Evolutionary conservation across 495 filamentous ascomycete species (phyloP).

Genomic region (Evernia prunastri): DNA sequence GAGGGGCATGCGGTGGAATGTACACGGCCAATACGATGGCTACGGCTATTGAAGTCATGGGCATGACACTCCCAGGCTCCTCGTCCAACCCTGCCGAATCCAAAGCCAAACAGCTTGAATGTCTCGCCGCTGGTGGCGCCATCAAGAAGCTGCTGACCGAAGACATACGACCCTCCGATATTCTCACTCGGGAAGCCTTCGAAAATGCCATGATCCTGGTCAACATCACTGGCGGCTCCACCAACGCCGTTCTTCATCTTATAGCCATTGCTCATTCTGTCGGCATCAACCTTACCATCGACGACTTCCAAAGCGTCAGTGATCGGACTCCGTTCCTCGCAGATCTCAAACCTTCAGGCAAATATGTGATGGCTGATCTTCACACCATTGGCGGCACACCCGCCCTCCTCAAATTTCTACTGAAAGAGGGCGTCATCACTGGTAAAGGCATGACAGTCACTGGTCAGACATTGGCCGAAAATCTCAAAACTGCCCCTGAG

Average conservation of each 20-base stretch:
- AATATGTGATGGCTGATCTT: conserved; percentile 93
- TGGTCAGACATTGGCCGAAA: conserved; percentile 87
- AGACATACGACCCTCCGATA: conserved; percentile 83
- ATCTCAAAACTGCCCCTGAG: conserved; percentile 67
- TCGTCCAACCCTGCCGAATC: conserved; percentile 90
- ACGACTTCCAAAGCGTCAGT: conserved; percentile 94
- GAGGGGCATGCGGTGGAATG: conserved; percentile 96
- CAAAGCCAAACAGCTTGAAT: conserved; percentile 78
- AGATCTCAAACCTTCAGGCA: conserved; percentile 93
- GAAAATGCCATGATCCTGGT: conserved; percentile 96
- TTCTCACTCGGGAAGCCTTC: conserved; percentile 85
- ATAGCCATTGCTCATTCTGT: conserved; percentile 95
- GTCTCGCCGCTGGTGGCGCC: conserved; percentile 72
- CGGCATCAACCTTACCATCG: conserved; percentile 87
- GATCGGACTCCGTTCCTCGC: conserved; percentile 90
- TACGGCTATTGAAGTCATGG: conserved; percentile 90
- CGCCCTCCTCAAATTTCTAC: conserved; percentile 80
- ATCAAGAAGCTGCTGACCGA: conserved; percentile 81
- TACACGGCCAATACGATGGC: conserved; percentile 99
- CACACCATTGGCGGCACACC: conserved; percentile 88
- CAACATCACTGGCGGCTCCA: conserved; percentile 92
- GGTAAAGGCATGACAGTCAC: conserved; percentile 89
- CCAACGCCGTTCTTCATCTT: conserved; percentile 93
- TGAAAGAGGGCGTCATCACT: conserved; percentile 83
- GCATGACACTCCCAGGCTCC: conserved; percentile 90